Evolutionary conservation across 306 rosid genomes (phyloP), one percentile per base, ranked within the genome.

Genomic region (Vachellia pachyceras): DNA sequence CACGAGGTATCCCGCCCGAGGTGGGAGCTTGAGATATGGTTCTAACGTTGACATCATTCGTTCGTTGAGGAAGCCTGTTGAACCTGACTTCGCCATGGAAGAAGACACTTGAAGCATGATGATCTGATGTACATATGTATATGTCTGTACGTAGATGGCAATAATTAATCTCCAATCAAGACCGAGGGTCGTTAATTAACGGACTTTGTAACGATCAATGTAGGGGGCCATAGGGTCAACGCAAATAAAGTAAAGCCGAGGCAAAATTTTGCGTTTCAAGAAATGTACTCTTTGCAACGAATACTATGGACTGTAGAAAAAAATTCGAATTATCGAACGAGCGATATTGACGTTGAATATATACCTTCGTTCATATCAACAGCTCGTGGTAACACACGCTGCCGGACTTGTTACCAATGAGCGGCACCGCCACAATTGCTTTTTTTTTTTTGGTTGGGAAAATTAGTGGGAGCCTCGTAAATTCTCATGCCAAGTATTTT

Each of bases 41-140:
- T 20, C 89, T 61, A 85, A 88, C 40, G 65, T 80, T 78, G 82
- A 84, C 60, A 79, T 90, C 52, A 71, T 88, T 7, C 84, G 89
- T 42, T 49, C 86, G 22, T 77, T 88, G 44, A 80, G 85, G 74
- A 88, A 90, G 85, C 94, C 91, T 8, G 77, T 84, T 81, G 94
- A 90, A 41, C 94, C 91, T 0, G 87, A 86, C 35, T 90, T 90
- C 35, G 63, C 81, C 10, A 72, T 78, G 42, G 77, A 85, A 76
- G 76, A 89, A 80, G 88, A 75, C 13, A 36, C 33, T 35, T 83
- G 81, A 76, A 58, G 75, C 37, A 39, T 8, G 35, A 2, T 10
- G 10, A 45, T 11, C 41, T 49, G 15, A 50, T 50, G 60, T 17
- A 2, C n/a, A 18, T 11, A 6, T n/a, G 7, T 7, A 15, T 6